A percentile compares a stretch with the other conserved stretches of the same genome.
Evolutionary conservation across 2,329 filamentous ascomycete genomes (phyloP).

Genomic region (Clonostachys byssicola): DNA sequence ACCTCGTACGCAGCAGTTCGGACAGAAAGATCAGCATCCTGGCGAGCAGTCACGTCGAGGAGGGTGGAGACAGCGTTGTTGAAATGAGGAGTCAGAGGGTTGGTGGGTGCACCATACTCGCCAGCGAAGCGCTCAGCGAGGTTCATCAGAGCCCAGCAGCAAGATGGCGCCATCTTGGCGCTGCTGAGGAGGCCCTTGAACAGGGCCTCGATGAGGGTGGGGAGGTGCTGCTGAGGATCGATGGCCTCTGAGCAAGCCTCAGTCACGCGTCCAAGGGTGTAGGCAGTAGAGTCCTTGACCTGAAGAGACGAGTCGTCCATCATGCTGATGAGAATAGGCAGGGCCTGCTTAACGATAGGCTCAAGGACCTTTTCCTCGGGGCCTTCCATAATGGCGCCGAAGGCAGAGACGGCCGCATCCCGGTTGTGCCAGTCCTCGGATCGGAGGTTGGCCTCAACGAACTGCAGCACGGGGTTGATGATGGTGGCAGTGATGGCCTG

Average conservation of each 20-base stretch:
- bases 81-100: constrained; percentile 88
- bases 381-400: constrained; percentile 98
- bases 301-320: constrained; percentile 90
- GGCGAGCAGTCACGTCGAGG: constrained; percentile 77
- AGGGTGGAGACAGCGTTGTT: constrained; percentile 85
- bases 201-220: constrained; percentile 79
- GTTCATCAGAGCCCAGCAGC: constrained; percentile 99
- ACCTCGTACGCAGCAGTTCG: constrained; percentile 97
- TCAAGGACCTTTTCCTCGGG: constrained; percentile 90
- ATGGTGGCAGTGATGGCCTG: constrained; percentile 84
- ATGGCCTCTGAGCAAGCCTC: constrained; percentile 91
- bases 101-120: constrained; percentile 71
- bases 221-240: constrained; percentile 77
- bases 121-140: constrained; percentile 92
- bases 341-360: constrained; percentile 91
- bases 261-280: constrained; percentile 92
- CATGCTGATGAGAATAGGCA: constrained; percentile 83
- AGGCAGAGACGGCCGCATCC: constrained; percentile 94
- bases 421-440: constrained; percentile 91
- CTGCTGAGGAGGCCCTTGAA: constrained; percentile 88
- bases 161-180: constrained; percentile 95
- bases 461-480: constrained; percentile 80
- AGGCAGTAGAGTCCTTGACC: constrained; percentile 94
- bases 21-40: constrained; percentile 80
- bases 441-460: constrained; percentile 88